Evolutionary conservation across 345 rosid species (phyloP).

Genomic region (Bruguiera sexangula): DNA sequence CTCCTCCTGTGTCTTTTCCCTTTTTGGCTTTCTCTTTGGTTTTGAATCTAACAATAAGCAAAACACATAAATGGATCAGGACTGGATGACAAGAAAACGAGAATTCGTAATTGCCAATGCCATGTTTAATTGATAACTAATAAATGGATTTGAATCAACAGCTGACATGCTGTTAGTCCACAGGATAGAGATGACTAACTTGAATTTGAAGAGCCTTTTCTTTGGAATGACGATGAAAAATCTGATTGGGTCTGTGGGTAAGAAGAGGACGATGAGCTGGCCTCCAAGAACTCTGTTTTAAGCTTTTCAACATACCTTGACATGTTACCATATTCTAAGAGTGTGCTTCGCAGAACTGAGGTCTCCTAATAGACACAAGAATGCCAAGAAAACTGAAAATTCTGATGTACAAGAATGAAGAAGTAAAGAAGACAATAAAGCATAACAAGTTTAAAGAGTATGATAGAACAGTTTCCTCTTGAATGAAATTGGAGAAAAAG

Average conservation of each 20-base stretch:
- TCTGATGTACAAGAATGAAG: background rate
- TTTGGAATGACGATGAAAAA: conserved; percentile 51
- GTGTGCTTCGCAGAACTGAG: conserved; percentile 55
- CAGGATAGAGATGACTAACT: conserved; percentile 39
- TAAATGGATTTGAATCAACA: background rate
- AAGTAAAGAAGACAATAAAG: too few species aligned
- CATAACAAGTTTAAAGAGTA: too few species aligned
- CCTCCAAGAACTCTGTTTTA: conserved; percentile 54
- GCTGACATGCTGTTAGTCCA: background rate
- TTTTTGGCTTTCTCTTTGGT: conserved; percentile 65
- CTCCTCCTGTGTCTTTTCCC: conserved; percentile 81
- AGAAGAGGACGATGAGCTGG: conserved; percentile 51
- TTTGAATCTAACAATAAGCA: conserved; percentile 47
- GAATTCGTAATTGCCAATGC: background rate
- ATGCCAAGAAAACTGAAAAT: background rate
- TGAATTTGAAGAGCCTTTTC: conserved; percentile 44
- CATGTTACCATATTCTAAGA: conserved; percentile 59
- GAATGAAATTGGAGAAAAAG: too few species aligned
- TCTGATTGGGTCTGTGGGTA: conserved; percentile 40
- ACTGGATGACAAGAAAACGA: background rate
- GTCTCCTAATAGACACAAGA: conserved; percentile 47
- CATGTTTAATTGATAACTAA: background rate
- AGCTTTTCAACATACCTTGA: conserved; percentile 65
- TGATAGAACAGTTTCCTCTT: too few species aligned
- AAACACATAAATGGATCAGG: conserved; percentile 7